Conservation (phyloP, 495 filamentous ascomycete species). For the Darksidea phi region DNA sequence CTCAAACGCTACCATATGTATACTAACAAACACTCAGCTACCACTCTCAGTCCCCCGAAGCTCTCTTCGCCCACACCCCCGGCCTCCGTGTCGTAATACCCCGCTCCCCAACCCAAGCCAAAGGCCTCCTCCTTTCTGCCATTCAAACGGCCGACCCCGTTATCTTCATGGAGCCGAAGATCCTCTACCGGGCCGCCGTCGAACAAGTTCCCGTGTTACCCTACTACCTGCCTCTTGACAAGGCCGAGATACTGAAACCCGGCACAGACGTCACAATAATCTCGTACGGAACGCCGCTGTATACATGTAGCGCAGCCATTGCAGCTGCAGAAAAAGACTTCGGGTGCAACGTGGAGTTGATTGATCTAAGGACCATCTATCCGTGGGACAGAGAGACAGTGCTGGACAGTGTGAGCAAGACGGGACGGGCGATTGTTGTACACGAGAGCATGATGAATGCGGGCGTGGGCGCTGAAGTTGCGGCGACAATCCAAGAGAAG, state of each 20-base stretch:
- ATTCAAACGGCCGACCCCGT: slow-evolving; percentile 85
- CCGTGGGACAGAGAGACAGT: slow-evolving; percentile 92
- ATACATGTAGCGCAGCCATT: slow-evolving; percentile 79
- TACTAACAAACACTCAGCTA: slow-evolving; percentile 53
- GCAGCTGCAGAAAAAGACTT: slow-evolving; percentile 77
- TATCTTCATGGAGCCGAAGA: slow-evolving; percentile 96
- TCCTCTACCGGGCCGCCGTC: slow-evolving; percentile 89
- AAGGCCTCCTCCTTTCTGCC: slow-evolving; percentile 76
- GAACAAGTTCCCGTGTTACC: slow-evolving; percentile 85
- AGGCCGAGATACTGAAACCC: slow-evolving; percentile 82
- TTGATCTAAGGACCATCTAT: slow-evolving; percentile 88
- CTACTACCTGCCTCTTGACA: slow-evolving; percentile 82
- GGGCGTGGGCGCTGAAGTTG: slow-evolving; percentile 89
- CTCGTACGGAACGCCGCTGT: slow-evolving; percentile 89
- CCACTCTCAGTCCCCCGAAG: slow-evolving; percentile 91
- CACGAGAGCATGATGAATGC: slow-evolving; percentile 97
- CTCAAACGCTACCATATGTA: background rate
- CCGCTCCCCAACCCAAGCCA: slow-evolving; percentile 85
- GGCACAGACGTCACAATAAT: slow-evolving; percentile 84
- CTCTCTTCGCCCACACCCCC: slow-evolving; percentile 88
- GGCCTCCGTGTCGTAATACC: slow-evolving; percentile 89
- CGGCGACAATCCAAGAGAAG: slow-evolving; percentile 84
- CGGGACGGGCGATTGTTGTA: slow-evolving; percentile 85
- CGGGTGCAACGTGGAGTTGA: slow-evolving; percentile 78
- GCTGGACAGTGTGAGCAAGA: slow-evolving; percentile 81